Evolutionary conservation across 2,329 filamentous ascomycete genomes (phyloP), one percentile per base, ranked within the genome.

Genomic region (Ilyonectria destructans): DNA sequence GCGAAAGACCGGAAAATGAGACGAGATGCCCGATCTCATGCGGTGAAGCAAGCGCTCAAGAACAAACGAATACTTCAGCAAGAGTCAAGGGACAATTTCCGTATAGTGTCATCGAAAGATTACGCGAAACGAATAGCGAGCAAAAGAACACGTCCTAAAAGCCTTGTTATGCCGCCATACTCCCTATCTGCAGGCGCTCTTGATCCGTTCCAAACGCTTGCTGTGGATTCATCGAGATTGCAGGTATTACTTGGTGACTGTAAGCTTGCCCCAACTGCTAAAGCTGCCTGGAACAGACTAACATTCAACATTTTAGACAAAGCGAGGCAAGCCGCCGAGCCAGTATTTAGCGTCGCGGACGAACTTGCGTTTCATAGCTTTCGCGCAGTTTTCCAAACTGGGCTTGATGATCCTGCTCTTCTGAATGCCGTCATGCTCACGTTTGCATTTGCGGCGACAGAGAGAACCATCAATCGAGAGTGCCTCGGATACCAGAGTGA

Each of bases 371-470:
- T 84, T n/a, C 80, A 81, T 19, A 82, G 77, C 63, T 83, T 84
- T 35, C 69, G 51, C 17, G 76, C 75, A 0, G 75, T 85, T 33
- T 77, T 85, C 26, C 78, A 74, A 59, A 77, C 71, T 4, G 77
- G 78, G 0, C 35, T 80, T 0, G 74, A 76, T 35, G 81, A 85
- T 59, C 77, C 74, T 0, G 82, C 82, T 58, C 77, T 85, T 6
- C 49, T 80, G 1, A 82, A 77, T 65, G 82, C 83, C 0, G 69
- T 80, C 10, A 82, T 84, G 80, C 77, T 84, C n/a, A 78, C 82
- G 0, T 75, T 83, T 49, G 60, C 75, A 10, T 82, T 82, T n/a
- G 75, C 79, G 1, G 72, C 66, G 0, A 75, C 75, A 3, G 55
- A 58, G 2, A 73, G 72, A 2, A 66, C 62, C 1, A 74, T 81